Evolutionary conservation across 139 green algal species (phyloP).

Genomic region (Ulvella scutata): DNA sequence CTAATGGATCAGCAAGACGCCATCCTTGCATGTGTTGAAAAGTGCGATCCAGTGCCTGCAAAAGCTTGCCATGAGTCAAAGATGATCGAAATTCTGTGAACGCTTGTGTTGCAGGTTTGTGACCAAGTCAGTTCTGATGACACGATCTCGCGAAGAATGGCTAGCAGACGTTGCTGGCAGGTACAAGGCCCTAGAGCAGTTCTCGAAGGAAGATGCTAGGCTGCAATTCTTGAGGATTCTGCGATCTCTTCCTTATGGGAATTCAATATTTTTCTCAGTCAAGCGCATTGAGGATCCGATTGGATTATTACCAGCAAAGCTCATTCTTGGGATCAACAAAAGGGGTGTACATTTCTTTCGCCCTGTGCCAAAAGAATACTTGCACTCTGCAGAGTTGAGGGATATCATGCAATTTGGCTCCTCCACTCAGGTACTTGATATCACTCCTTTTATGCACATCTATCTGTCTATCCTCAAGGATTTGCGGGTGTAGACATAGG

Average conservation of each 20-base stretch:
- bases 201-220: conserved; percentile 81
- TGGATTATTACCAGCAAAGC: conserved; percentile 35
- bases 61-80: not conserved
- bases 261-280: conserved; percentile 40
- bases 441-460: no score
- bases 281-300: conserved; percentile 43
- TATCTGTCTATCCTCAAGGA: no score
- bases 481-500: no score
- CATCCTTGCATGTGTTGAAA: conserved; percentile 47
- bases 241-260: conserved; percentile 83
- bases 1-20: conserved; percentile 37
- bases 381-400: conserved; percentile 41
- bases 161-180: conserved; percentile 46
- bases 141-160: conserved; percentile 63
- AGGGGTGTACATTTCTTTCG: conserved; percentile 52
- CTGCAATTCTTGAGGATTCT: conserved; percentile 86
- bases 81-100: no score
- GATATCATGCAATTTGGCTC: conserved; percentile 70
- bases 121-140: conserved; percentile 37
- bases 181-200: conserved; percentile 63
- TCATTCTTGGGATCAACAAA: conserved; percentile 54
- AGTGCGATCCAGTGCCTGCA: conserved; percentile 6
- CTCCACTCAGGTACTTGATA: conserved; percentile 31
- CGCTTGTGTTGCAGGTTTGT: conserved; percentile 10
- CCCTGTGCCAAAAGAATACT: conserved; percentile 42